Evolutionary conservation across 1,139 yeast species (phyloP).

Genomic region (Scheffersomyces lignicola): DNA sequence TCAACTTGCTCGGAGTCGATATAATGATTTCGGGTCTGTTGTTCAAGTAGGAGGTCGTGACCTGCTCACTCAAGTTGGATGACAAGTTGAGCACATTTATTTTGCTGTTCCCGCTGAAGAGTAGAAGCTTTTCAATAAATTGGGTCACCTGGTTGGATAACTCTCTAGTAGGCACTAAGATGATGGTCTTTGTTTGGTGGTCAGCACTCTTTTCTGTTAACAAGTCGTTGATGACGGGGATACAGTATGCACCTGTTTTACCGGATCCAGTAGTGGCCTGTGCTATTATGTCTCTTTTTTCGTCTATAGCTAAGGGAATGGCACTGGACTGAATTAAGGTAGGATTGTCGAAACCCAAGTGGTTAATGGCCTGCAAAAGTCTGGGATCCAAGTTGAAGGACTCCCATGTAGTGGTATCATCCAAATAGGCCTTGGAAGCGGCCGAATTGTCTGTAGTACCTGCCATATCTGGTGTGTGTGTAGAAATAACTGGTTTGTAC

Average conservation of each 20-base stretch:
- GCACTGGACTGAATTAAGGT: conserved; percentile 89
- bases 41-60: conserved; percentile 65
- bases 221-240: conserved; percentile 75
- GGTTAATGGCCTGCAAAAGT: conserved; percentile 78
- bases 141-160: conserved; percentile 79
- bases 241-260: conserved; percentile 79
- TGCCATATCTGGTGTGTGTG: not conserved
- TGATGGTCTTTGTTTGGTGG: conserved; percentile 49
- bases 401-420: conserved; percentile 70
- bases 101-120: conserved; percentile 63
- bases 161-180: conserved; percentile 85
- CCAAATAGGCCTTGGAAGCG: conserved; percentile 66
- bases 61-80: conserved; percentile 69
- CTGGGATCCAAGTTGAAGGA: conserved; percentile 77
- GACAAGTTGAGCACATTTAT: conserved; percentile 74
- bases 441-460: conserved; percentile 23
- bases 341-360: conserved; percentile 79
- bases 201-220: conserved; percentile 32
- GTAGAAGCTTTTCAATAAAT: conserved; percentile 65
- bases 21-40: conserved; percentile 80
- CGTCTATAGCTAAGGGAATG: conserved; percentile 88
- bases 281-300: conserved; percentile 83
- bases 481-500: not conserved
- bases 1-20: conserved; percentile 83
- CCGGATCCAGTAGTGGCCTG: conserved; percentile 92